A percentile compares a stretch with the other conserved stretches of the same genome.
phyloP scores from a whole-genome alignment of 306 rosid species.

The Spatholobus suberectus region DNA sequence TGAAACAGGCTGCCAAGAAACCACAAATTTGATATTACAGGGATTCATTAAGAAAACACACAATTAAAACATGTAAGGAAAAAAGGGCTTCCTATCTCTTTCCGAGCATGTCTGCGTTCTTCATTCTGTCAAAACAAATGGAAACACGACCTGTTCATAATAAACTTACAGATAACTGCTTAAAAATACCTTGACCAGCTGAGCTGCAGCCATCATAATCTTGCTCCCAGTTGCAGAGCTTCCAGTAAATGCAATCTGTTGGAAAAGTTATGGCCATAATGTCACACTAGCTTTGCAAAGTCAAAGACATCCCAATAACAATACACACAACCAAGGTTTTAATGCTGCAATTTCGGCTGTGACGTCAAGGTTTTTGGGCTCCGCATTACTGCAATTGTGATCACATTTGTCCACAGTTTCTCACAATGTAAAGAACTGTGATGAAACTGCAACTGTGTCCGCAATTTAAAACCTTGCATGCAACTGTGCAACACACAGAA shows the following conservation, averaged over 20 bases:
- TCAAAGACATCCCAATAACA: neutral
- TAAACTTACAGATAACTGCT: slow-evolving; percentile 15
- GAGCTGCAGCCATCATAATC: slow-evolving; percentile 93
- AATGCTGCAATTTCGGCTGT: no score
- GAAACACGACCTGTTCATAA: slow-evolving; percentile 5
- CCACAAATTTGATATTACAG: slow-evolving; percentile 30
- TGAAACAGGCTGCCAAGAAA: slow-evolving; percentile 85
- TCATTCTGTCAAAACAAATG: slow-evolving; percentile 26
- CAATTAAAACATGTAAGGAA: slow-evolving; percentile 3
- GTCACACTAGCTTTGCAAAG: slow-evolving; percentile 27
- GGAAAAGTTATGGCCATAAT: slow-evolving; percentile 24
- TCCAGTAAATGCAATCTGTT: slow-evolving; percentile 97
- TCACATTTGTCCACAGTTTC: no score
- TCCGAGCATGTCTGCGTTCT: neutral
- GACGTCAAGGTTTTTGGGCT: no score
- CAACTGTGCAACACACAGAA: neutral
- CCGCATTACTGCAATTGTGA: no score
- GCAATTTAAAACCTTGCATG: no score
- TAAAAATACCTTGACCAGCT: slow-evolving; percentile 72
- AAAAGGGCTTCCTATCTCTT: neutral
- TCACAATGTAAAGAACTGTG: no score
- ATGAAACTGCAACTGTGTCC: no score
- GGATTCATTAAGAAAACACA: slow-evolving; percentile 15
- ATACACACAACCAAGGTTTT: neutral
- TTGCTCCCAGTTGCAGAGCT: slow-evolving; percentile 91